Conservation (phyloP, 345 rosid species). For the Orychophragmus violaceus region DNA sequence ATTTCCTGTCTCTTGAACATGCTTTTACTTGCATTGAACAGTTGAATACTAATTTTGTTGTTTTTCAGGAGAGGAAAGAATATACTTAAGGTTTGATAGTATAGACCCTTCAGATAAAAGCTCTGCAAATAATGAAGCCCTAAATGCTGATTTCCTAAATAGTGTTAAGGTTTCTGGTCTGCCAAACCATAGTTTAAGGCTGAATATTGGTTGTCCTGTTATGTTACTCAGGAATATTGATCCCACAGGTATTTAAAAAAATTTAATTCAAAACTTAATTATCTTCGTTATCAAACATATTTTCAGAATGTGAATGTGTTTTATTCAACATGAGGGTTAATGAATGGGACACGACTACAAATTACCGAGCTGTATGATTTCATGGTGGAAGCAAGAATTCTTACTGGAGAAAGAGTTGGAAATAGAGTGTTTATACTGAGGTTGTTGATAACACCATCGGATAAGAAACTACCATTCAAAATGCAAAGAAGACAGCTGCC, state of each 20-base stretch:
- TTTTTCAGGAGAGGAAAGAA: not conserved
- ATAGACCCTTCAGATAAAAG: not conserved
- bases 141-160: not conserved
- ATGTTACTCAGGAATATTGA: not conserved
- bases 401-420: too few relatives aligned
- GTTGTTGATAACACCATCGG: too few relatives aligned
- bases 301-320: too few relatives aligned
- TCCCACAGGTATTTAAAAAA: too few relatives aligned
- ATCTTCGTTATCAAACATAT: too few relatives aligned
- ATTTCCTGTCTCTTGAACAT: too few relatives aligned
- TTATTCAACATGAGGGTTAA: not conserved
- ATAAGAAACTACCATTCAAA: too few relatives aligned
- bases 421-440: too few relatives aligned
- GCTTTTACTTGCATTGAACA: too few relatives aligned
- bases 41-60: too few relatives aligned
- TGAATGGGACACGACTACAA: not conserved
- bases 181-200: not conserved
- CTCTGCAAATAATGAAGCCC: not conserved
- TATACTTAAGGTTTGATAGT: not conserved
- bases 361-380: not conserved
- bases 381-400: not conserved
- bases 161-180: not conserved
- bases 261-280: too few relatives aligned
- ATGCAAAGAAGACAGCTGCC: too few relatives aligned
- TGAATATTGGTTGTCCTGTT: conserved; percentile 1